These are phyloP conservation scores for Zygnema cylindricum DNA, from an alignment of 139 green algal genomes.

Conservation along the genomic window DNA sequence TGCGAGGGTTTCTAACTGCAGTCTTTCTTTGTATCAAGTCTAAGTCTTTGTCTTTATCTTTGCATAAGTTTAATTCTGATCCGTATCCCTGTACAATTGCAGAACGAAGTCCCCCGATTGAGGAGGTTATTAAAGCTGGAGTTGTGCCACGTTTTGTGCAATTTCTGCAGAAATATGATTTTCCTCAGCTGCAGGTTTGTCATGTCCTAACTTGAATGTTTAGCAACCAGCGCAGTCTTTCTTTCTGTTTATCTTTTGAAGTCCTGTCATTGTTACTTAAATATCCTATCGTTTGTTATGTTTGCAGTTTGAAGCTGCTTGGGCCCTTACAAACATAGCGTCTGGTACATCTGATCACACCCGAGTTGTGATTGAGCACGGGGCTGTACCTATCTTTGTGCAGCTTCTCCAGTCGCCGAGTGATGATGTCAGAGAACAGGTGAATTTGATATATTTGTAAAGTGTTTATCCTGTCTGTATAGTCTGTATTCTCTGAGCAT, in stretches of 20 bases:
- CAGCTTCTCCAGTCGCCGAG: constrained; percentile 86
- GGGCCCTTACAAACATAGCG: constrained; percentile 98
- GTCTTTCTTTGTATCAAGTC: not conserved
- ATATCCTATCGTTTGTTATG: constrained; percentile 1
- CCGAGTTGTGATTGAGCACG: constrained; percentile 93
- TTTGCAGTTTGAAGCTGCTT: constrained; percentile 93
- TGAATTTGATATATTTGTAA: too few relatives aligned
- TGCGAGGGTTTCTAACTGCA: not conserved
- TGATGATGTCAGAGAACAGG: constrained; percentile 96
- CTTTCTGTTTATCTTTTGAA: not conserved
- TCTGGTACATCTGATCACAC: constrained; percentile 97
- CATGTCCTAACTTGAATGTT: not conserved
- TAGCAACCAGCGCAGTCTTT: not conserved
- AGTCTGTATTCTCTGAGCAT: too few relatives aligned
- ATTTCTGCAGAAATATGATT: constrained; percentile 89
- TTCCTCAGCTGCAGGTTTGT: constrained; percentile 76
- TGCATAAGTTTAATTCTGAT: not conserved
- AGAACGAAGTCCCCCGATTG: constrained; percentile 96
- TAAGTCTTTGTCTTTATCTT: not conserved
- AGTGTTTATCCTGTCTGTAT: too few relatives aligned
- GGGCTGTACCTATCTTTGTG: constrained; percentile 97
- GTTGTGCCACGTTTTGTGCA: constrained; percentile 96
- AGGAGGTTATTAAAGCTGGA: constrained; percentile 95
- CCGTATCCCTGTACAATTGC: constrained; percentile 57
- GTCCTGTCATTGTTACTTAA: not conserved